Evolutionary conservation across 23 red algal genomes (phyloP), one percentile per base, ranked within the genome.

Genomic region (Gracilaria domingensis): DNA sequence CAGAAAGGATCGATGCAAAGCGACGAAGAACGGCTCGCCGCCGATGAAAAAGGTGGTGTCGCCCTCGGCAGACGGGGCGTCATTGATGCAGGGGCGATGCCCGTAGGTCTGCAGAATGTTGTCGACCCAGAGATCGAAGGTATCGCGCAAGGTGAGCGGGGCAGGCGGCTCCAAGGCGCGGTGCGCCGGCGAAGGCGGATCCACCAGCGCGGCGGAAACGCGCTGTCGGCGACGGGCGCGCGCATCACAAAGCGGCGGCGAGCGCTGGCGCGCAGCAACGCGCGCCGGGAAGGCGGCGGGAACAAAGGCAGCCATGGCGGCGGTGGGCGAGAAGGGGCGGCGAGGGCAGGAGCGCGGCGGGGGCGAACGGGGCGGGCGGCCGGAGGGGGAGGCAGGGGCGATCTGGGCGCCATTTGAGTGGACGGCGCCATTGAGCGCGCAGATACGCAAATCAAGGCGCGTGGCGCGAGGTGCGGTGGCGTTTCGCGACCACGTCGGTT

Each of bases 81-180:
- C 28, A 36, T 96, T 87, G 24, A 55, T 72, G 14, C 79, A 32
- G 39, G 56, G 66, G 9, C 88, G 88, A 72, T 81, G 44, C 12
- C 81, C 87, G 12, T 91, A 96, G 29, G 80, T 62, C 37, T 81
- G 67, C 37, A 87, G 79, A 34, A 91, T 87, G 74, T 96, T 96
- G 51, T 90, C 87, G 25, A 84, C 51, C 94, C 86, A 91, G 12
- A 96, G 28, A 39, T 80, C 49, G 32, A 84, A 23, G 44, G 71
- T 60, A 59, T 96, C 94, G 26, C 32, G 37, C 34, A 84, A 35
- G 1, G 94, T 75, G 2, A 96, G 77, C n/a, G 94, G 94, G 8
- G 88, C 80, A 18, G 94, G 92, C 23, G 79, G 76, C 33, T 81
- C 44, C 35, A 16, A 73, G 1, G 67, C 8, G 17, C 23, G 1